Percentiles rank a stretch among this genome's conserved stretches.
Evolutionary conservation across 306 rosid species (phyloP).

Genomic region (Casuarina glauca): DNA sequence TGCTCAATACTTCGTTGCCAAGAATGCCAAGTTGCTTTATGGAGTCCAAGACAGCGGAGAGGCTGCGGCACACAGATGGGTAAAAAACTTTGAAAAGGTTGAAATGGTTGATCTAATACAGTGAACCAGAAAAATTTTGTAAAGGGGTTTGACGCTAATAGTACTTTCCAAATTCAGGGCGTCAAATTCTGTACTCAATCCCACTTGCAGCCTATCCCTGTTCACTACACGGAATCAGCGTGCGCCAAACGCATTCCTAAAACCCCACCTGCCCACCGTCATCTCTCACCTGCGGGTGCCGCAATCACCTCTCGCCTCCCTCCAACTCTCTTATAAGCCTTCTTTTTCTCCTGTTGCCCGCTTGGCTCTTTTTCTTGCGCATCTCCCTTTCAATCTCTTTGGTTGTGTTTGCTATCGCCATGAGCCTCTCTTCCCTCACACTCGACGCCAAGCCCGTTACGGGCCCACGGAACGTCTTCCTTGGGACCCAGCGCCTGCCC

Average conservation of each 20-base stretch:
- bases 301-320: background rate
- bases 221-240: background rate
- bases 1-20: background rate
- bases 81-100: too few relatives aligned
- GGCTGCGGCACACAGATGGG: background rate
- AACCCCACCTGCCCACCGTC: background rate
- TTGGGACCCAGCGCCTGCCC: conserved; percentile 12
- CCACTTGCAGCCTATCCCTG: background rate
- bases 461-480: conserved; percentile 31
- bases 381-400: background rate
- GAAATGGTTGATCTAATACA: too few relatives aligned
- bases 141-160: too few relatives aligned
- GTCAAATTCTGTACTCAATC: too few relatives aligned
- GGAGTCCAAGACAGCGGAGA: background rate
- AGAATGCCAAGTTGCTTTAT: background rate
- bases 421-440: conserved; percentile 63
- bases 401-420: conserved; percentile 19
- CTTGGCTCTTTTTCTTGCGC: background rate
- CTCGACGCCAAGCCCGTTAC: conserved; percentile 49
- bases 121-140: too few relatives aligned
- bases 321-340: background rate
- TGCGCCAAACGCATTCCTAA: background rate
- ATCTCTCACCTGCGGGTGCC: background rate
- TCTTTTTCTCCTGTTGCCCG: background rate
- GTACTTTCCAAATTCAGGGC: too few relatives aligned